These are phyloP conservation scores for Apiospora malaysiana DNA, from an alignment of 2,329 filamentous ascomycete genomes.

Conservation along the genomic window DNA sequence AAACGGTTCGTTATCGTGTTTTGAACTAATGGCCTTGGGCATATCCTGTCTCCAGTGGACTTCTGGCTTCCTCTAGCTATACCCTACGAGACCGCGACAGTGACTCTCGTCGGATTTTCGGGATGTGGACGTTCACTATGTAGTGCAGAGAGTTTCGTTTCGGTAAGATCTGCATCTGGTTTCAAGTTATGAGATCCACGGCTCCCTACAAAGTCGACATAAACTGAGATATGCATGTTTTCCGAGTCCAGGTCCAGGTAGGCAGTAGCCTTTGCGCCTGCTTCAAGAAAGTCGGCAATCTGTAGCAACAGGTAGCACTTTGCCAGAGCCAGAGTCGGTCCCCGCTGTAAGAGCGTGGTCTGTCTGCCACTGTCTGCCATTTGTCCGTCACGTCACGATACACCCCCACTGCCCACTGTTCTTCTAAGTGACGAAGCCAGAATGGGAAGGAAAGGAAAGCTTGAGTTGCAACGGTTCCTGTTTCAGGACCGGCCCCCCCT, in stretches of 20 bases:
- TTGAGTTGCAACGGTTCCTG: conserved; percentile 18
- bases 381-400: neutral
- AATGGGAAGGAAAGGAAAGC: neutral
- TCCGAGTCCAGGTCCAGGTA: neutral
- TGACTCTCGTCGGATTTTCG: neutral
- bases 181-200: neutral
- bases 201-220: no score
- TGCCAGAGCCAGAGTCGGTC: neutral
- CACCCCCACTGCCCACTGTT: neutral
- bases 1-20: neutral
- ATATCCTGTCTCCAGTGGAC: neutral
- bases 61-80: neutral
- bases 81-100: neutral
- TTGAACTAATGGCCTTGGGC: neutral
- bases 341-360: neutral
- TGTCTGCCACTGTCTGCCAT: neutral
- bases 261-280: neutral
- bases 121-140: neutral
- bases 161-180: conserved; percentile 14
- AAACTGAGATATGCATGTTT: neutral
- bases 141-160: neutral
- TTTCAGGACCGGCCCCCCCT: neutral
- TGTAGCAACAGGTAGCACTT: neutral
- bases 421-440: neutral
- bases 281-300: neutral